A percentile compares a stretch with the other conserved stretches of the same genome.
These are phyloP conservation scores for Pythium aristosporum DNA, from an alignment of 352 stramenopile genomes.

Conservation along the genomic window DNA sequence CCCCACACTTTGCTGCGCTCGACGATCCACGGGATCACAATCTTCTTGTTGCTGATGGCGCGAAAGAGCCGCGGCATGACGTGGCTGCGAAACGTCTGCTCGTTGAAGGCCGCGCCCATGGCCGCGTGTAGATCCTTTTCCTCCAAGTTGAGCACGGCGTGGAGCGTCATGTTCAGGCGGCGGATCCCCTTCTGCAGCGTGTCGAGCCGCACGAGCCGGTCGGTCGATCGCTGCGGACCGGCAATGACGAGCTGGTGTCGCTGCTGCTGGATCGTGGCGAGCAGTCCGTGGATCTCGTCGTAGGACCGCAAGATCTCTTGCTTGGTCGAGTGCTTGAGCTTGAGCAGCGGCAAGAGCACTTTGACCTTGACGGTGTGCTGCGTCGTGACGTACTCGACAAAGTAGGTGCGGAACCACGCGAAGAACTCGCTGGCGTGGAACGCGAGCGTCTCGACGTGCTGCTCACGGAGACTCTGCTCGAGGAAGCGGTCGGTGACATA, in stretches of 20 bases:
- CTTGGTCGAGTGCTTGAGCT: slow-evolving; percentile 58
- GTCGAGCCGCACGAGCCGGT: slow-evolving; percentile 56
- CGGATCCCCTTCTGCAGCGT: slow-evolving; percentile 63
- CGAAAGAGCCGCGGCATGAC: slow-evolving; percentile 79
- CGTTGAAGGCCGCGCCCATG: slow-evolving; percentile 60
- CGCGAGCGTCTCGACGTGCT: slow-evolving; percentile 38
- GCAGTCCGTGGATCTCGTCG: slow-evolving; percentile 55
- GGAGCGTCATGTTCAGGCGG: slow-evolving; percentile 67
- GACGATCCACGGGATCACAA: slow-evolving; percentile 85
- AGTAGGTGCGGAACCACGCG: slow-evolving; percentile 76
- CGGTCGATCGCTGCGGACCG: neutral
- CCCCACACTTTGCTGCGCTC: slow-evolving; percentile 85
- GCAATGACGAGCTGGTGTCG: slow-evolving; percentile 48
- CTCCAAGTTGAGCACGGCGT: slow-evolving; percentile 71
- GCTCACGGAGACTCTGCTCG: slow-evolving; percentile 41
- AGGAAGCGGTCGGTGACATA: slow-evolving; percentile 85
- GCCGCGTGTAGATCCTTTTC: slow-evolving; percentile 63
- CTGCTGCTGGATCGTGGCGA: slow-evolving; percentile 58
- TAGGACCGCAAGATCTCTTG: slow-evolving; percentile 64
- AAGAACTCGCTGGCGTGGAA: slow-evolving; percentile 76
- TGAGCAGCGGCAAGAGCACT: slow-evolving; percentile 63
- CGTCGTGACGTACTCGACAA: slow-evolving; percentile 74
- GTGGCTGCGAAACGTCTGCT: slow-evolving; percentile 72
- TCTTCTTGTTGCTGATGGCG: slow-evolving; percentile 70
- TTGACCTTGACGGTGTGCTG: slow-evolving; percentile 71